Evolutionary conservation across 495 filamentous ascomycete species (phyloP).

Genomic region (Glarea lozoyensis): DNA sequence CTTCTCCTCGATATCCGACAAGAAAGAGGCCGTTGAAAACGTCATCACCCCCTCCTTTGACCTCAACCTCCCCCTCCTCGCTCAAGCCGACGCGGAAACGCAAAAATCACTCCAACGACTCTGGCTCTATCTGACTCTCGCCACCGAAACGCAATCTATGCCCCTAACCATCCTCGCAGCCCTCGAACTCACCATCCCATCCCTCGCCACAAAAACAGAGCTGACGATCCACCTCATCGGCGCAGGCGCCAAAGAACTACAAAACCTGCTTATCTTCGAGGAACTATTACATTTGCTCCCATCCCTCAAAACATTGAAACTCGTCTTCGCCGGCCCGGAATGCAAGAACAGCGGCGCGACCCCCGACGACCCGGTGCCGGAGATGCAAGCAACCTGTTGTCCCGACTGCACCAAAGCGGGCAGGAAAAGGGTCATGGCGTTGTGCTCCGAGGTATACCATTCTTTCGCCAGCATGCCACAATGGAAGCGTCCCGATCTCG

Average conservation of each 20-base stretch:
- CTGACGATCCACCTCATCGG: conserved; percentile 8
- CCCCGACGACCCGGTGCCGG: not conserved
- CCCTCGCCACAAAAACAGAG: conserved; percentile 3
- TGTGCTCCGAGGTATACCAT: conserved; percentile 7
- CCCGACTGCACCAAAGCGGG: not conserved
- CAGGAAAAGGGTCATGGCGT: not conserved
- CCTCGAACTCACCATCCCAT: conserved; percentile 4
- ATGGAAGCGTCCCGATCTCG: conserved; percentile 2
- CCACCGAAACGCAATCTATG: conserved; percentile 7
- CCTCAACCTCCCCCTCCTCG: conserved; percentile 1
- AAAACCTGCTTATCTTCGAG: conserved; percentile 5
- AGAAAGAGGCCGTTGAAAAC: not conserved
- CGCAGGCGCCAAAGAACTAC: conserved; percentile 2
- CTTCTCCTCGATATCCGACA: conserved; percentile 8
- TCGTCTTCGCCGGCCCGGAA: conserved; percentile 1
- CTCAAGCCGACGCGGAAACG: conserved; percentile 2
- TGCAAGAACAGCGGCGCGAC: not conserved
- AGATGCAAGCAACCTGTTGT: conserved; percentile 4
- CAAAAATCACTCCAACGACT: too few species aligned
- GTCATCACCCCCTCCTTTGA: conserved; percentile 1
- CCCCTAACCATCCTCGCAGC: conserved; percentile 7
- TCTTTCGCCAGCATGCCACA: not conserved
- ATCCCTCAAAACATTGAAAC: not conserved
- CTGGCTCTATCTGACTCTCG: conserved; percentile 7
- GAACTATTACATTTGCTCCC: conserved; percentile 10